These are phyloP conservation scores for Sarocladiaceae sp. DNA, from an alignment of 2,329 filamentous ascomycete species.

Conservation along the genomic window DNA sequence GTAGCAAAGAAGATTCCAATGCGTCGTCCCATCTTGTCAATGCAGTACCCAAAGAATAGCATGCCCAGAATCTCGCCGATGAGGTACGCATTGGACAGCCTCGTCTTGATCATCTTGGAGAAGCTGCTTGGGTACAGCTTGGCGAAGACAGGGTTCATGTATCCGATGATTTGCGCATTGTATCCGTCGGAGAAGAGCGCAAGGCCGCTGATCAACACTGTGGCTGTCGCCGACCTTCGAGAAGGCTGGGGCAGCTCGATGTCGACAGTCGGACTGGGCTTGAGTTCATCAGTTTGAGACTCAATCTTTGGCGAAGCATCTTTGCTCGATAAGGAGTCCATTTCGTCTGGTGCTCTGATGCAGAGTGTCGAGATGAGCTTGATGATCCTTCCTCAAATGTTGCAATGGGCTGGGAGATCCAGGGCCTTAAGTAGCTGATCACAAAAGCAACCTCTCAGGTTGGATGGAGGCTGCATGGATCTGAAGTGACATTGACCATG, in stretches of 20 bases:
- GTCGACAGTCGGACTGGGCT: neutral
- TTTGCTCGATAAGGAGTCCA: neutral
- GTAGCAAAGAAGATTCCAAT: conserved; percentile 41
- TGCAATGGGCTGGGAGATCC: neutral
- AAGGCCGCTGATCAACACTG: conserved; percentile 24
- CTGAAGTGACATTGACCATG: neutral
- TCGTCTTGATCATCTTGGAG: conserved; percentile 29
- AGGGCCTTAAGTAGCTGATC: neutral
- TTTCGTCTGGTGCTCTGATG: neutral
- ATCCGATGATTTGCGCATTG: conserved; percentile 28
- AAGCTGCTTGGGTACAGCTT: conserved; percentile 27
- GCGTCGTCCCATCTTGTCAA: conserved; percentile 41
- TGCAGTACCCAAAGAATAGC: conserved; percentile 34
- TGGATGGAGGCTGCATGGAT: too few species aligned
- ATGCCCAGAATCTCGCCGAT: conserved; percentile 38
- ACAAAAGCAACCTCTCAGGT: neutral
- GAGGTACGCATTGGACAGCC: conserved; percentile 33
- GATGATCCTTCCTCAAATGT: neutral
- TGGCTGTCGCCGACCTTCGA: conserved; percentile 9
- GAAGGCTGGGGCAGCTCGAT: neutral
- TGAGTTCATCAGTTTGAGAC: neutral
- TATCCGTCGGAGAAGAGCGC: conserved; percentile 30
- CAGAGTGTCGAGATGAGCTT: neutral
- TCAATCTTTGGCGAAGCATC: neutral
- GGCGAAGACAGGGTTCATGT: conserved; percentile 27